Percentiles rank a stretch among this genome's conserved stretches.
phyloP scores from a whole-genome alignment of 768 basidiomycete species.

The Amanita fuliginea region DNA sequence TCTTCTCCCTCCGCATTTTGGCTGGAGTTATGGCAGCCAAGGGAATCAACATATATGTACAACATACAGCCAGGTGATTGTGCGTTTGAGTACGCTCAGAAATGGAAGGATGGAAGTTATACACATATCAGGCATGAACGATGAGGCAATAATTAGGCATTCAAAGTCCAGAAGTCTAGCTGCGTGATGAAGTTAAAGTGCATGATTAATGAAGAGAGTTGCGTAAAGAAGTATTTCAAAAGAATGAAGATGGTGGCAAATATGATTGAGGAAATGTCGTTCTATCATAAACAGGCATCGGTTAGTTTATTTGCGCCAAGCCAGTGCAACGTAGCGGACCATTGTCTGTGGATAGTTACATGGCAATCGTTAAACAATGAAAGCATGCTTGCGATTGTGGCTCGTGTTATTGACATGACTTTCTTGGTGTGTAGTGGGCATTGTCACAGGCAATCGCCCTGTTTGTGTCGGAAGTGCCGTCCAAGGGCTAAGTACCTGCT shows the following conservation, averaged over 20 bases:
- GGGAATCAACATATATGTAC: neutral
- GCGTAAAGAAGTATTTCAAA: neutral
- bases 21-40: too few relatives aligned
- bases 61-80: neutral
- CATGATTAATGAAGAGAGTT: conserved; percentile 1
- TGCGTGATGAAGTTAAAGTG: neutral
- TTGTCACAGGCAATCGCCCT: conserved; percentile 17
- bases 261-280: neutral
- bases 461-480: conserved; percentile 27
- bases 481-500: conserved; percentile 27
- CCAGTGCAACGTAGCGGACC: too few relatives aligned
- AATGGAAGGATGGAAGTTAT: neutral
- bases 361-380: neutral
- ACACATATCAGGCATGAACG: neutral
- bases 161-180: conserved; percentile 1
- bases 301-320: neutral
- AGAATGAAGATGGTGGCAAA: neutral
- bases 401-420: neutral
- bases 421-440: conserved; percentile 11
- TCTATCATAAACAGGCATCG: neutral
- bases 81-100: neutral
- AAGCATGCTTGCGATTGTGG: neutral
- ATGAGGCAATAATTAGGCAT: neutral
- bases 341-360: neutral
- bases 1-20: neutral